phyloP scores from a whole-genome alignment of 768 basidiomycete genomes.

The Podaxis sp. region DNA sequence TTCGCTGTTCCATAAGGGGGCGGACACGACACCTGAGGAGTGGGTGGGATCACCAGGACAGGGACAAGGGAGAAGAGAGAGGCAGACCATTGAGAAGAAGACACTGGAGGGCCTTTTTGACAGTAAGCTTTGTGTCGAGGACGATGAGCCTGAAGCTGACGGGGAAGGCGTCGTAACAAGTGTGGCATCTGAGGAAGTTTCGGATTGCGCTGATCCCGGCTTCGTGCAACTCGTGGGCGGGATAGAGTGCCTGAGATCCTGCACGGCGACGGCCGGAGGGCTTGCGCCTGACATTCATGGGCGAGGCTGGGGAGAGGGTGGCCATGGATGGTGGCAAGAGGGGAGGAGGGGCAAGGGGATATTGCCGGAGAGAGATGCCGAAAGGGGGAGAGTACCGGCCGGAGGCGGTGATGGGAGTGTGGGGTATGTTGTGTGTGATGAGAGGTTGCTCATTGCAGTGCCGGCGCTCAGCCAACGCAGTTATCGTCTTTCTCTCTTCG shows the following conservation, averaged over 20 bases:
- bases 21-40: conserved; percentile 87
- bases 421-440: neutral
- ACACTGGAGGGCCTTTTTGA: conserved; percentile 92
- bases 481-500: neutral
- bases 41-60: conserved; percentile 15
- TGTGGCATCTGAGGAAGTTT: conserved; percentile 78
- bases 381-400: neutral
- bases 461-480: neutral
- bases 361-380: neutral
- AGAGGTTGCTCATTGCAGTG: neutral
- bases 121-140: conserved; percentile 92
- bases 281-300: conserved; percentile 50
- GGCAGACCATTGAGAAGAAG: conserved; percentile 73
- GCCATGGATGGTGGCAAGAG: conserved; percentile 32
- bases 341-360: conserved; percentile 3
- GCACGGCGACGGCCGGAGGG: conserved; percentile 60
- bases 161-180: conserved; percentile 95
- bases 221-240: conserved; percentile 64
- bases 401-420: neutral
- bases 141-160: conserved; percentile 97
- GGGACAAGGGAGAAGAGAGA: neutral
- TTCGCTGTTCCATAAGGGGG: conserved; percentile 97
- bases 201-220: conserved; percentile 71
- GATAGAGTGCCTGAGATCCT: conserved; percentile 45
- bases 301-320: conserved; percentile 52